Evolutionary conservation across 1,284 basidiomycete genomes (phyloP), one percentile per base, ranked within the genome.

Genomic region (Tilletia walkeri): DNA sequence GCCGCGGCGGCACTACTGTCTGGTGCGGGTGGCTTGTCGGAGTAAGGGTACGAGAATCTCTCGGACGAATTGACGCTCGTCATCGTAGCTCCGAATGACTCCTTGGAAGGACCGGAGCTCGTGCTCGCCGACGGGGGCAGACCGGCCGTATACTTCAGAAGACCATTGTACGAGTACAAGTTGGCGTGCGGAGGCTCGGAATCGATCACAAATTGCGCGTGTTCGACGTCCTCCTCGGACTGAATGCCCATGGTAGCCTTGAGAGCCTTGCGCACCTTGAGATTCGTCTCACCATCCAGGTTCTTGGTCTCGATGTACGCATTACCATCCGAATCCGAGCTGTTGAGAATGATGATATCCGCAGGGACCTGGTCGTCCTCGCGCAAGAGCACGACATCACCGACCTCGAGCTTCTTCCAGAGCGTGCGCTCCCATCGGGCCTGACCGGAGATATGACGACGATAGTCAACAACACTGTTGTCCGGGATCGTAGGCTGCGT

Each of bases 361-460:
- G 95, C 95, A 0, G 95, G 95, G 6, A 98, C 90, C 84, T 96
- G 94, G 72, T 98, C 95, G 83, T 97, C 92, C 80, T 97, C 93
- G 69, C 91, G 87, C 36, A 98, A 86, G 1, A 97, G 85, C 34
- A 99, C 92, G 34, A 98, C 85, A 82, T 98, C 95, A n/a, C 95
- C 95, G 4, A 97, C 95, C 84, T 96, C 94, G 65, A 99, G 87
- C 86, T 98, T 97, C 87, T 98, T 98, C 95, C 95, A 99, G 0
- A 98, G 86, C 2, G 95, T 98, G 70, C 94, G 87, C 82, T 97
- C 95, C 95, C 95, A 98, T 38, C 88, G 87, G 0, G 92, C 90
- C 0, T 90, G 88, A 0, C 93, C 94, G 0, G 87, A 86, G 1
- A 88, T 86, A 41, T 88, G 88, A 67, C 89, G 88, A 63, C 85